Evolutionary conservation across 2,329 filamentous ascomycete species (phyloP).

Genomic region (Microsporum ferrugineum): DNA sequence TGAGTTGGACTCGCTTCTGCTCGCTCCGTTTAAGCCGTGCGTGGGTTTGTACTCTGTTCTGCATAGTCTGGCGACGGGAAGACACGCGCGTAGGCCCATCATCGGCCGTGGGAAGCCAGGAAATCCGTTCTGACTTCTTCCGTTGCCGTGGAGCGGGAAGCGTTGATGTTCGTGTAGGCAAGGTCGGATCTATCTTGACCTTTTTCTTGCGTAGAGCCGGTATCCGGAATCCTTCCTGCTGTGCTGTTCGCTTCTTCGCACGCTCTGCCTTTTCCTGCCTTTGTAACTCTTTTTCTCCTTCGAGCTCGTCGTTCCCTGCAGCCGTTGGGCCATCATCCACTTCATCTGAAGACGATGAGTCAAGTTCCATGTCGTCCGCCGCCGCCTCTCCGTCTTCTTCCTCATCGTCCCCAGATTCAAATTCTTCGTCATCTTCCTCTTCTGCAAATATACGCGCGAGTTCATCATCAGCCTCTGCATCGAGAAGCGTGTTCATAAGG

Average conservation of each 20-base stretch:
- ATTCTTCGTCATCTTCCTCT: constrained; percentile 52
- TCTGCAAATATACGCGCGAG: constrained; percentile 67
- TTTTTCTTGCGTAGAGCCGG: constrained; percentile 55
- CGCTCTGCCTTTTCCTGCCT: constrained; percentile 59
- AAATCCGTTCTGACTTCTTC: constrained; percentile 60
- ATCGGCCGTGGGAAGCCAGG: constrained; percentile 54
- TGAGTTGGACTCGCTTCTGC: constrained; percentile 36
- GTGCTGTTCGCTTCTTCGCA: constrained; percentile 54
- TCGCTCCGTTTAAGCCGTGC: constrained; percentile 40
- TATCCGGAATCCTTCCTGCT: constrained; percentile 50
- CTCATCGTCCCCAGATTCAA: constrained; percentile 35
- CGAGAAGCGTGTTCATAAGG: constrained; percentile 65
- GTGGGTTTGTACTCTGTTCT: constrained; percentile 50
- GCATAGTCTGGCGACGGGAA: constrained; percentile 50
- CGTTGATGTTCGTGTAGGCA: constrained; percentile 18
- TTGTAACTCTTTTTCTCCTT: constrained; percentile 79
- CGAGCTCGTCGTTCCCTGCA: constrained; percentile 52
- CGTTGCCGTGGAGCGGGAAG: constrained; percentile 39
- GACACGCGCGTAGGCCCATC: constrained; percentile 54
- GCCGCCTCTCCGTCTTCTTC: constrained; percentile 43
- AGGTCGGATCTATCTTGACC: constrained; percentile 49
- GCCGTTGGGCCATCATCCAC: constrained; percentile 55
- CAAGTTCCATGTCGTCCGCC: constrained; percentile 69
- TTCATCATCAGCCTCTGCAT: constrained; percentile 57
- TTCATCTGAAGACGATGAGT: constrained; percentile 72